phyloP scores from a whole-genome alignment of 2,329 filamentous ascomycete species.

The Botrytis medusae region DNA sequence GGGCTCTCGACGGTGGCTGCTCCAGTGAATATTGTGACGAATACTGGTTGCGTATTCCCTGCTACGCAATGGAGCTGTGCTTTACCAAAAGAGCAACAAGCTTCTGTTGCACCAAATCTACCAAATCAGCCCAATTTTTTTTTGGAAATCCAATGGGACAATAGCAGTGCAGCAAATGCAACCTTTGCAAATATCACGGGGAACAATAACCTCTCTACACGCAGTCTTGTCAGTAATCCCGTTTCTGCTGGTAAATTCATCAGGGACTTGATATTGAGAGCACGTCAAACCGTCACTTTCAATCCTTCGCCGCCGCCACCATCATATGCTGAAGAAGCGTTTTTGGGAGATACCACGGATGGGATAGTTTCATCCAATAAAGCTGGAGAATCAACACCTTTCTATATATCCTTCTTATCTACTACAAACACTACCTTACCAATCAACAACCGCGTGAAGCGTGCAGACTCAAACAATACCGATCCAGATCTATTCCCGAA shows the following conservation, averaged over 20 bases:
- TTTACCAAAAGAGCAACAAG: conserved; percentile 74
- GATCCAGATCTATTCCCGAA: conserved; percentile 40
- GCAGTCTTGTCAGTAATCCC: conserved; percentile 34
- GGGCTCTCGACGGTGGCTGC: conserved; percentile 78
- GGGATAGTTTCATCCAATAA: conserved; percentile 64
- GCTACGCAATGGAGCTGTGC: conserved; percentile 83
- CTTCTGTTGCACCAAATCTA: conserved; percentile 60
- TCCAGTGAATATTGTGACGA: conserved; percentile 63
- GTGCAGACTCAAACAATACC: conserved; percentile 26
- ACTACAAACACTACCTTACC: conserved; percentile 43
- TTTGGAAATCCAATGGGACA: conserved; percentile 74
- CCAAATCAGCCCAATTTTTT: conserved; percentile 75
- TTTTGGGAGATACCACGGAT: conserved; percentile 85
- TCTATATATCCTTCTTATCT: conserved; percentile 74
- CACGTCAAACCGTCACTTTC: conserved; percentile 43
- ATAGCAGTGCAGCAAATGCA: conserved; percentile 49
- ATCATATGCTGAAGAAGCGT: conserved; percentile 63
- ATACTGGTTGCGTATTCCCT: conserved; percentile 68
- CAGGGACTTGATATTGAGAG: conserved; percentile 34
- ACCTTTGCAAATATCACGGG: conserved; percentile 45
- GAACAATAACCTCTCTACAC: conserved; percentile 32
- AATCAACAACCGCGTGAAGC: conserved; percentile 31
- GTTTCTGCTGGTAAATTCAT: conserved; percentile 40
- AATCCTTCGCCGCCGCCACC: conserved; percentile 49
- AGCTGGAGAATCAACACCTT: conserved; percentile 82